phyloP scores from a whole-genome alignment of 441 rosid species.

The Adansonia rubrostipa region DNA sequence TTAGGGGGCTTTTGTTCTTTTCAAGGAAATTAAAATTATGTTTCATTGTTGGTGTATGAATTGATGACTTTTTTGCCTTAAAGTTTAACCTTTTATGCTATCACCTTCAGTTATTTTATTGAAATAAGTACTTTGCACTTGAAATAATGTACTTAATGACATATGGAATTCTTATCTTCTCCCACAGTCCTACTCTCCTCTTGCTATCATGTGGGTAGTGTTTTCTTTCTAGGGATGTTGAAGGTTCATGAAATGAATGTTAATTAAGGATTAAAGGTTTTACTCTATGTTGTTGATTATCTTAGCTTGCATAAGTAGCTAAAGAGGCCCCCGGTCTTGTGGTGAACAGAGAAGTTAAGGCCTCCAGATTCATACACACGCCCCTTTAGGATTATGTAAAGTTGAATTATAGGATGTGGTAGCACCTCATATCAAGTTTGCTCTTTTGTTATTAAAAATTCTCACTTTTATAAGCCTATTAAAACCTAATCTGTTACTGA shows the following conservation, averaged over 20 bases:
- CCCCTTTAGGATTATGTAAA: background rate
- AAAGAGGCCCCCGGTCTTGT: background rate
- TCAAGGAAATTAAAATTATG: background rate
- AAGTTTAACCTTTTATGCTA: background rate
- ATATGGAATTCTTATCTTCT: background rate
- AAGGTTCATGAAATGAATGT: background rate
- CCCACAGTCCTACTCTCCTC: background rate
- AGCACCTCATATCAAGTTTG: slow-evolving; percentile 1
- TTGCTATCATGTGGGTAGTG: background rate
- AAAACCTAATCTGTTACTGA: background rate
- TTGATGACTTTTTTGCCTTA: slow-evolving; percentile 1
- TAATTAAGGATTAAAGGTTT: background rate
- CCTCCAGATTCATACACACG: background rate
- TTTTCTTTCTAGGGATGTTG: background rate
- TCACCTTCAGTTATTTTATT: background rate
- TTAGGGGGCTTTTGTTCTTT: background rate
- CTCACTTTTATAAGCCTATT: background rate
- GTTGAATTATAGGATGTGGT: slow-evolving; percentile 10
- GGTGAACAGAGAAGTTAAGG: background rate
- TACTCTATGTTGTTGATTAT: background rate
- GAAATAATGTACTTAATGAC: background rate
- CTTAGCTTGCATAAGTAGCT: background rate
- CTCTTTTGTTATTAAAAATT: background rate
- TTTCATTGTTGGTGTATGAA: background rate
- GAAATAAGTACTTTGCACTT: background rate